Conservation (phyloP, 805 yeast species). For the Jamesozyma spencerorum region DNA sequence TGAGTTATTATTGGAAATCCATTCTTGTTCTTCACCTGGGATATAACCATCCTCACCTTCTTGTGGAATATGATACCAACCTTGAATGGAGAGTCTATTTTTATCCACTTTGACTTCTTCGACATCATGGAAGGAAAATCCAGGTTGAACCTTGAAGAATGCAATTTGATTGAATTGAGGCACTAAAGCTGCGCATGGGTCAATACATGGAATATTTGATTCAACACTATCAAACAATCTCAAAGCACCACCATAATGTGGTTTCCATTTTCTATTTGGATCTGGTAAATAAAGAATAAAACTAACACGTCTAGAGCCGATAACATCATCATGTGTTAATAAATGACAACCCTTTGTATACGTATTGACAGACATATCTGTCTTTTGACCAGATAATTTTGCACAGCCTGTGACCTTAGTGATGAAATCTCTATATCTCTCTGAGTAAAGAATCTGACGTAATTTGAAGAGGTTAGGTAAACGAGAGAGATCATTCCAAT, state of each 20-base stretch:
- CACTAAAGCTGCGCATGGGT: conserved; percentile 55
- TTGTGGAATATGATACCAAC: conserved; percentile 99
- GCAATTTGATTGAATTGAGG: conserved; percentile 97
- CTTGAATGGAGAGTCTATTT: conserved; percentile 87
- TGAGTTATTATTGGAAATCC: conserved; percentile 54
- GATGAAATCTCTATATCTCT: conserved; percentile 70
- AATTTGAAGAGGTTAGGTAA: conserved; percentile 69
- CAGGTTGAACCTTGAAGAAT: conserved; percentile 92
- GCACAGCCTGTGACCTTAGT: conserved; percentile 80
- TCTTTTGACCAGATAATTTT: conserved; percentile 77
- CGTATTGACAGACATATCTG: conserved; percentile 87
- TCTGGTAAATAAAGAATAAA: conserved; percentile 89
- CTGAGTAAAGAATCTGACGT: conserved; percentile 80
- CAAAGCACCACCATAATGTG: conserved; percentile 88
- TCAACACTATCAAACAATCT: conserved; percentile 78
- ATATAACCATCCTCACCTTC: conserved; percentile 78
- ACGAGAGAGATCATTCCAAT: conserved; percentile 61
- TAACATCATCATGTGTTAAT: conserved; percentile 93
- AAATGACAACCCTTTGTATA: conserved; percentile 91
- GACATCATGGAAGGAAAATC: conserved; percentile 93
- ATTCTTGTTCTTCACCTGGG: conserved; percentile 67
- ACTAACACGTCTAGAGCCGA: conserved; percentile 88
- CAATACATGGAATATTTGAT: conserved; percentile 84
- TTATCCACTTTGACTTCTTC: conserved; percentile 91
- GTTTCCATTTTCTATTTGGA: conserved; percentile 82